Evolutionary conservation across 2,329 filamentous ascomycete genomes (phyloP), one percentile per base, ranked within the genome.

Genomic region (Celoporthe dispersa): DNA sequence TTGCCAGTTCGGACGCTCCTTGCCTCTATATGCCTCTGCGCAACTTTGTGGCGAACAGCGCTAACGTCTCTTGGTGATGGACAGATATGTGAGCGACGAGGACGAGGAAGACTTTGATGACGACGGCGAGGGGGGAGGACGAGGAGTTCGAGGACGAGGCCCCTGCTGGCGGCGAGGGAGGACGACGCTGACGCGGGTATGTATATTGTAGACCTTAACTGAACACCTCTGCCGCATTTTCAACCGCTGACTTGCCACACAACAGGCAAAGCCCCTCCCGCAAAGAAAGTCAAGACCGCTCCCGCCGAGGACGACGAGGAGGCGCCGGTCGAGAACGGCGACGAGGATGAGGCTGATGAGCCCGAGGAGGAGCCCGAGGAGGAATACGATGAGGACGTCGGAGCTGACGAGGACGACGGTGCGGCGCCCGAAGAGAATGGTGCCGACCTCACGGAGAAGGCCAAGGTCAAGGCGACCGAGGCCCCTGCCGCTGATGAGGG

Each of bases 231-330:
- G n/a, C 19, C 39, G 16, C 25, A 3, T 16, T n/a, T 5, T 35
- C 60, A 12, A 31, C 31, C 48, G 31, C 69, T 69, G 19, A 67
- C 39, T 33, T 41, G 4, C 37, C 19, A 14, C 37, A 51, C 28
- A 44, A 12, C 72, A 82, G 79, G 78, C 67, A 77, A 80, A 71
- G 80, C 81, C 67, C 84, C 83, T 64, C 85, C 85, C 51, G 82
- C 81, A 69, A 87, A 87, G 81, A 86, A 85, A 79, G 81, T 81
- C 75, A 87, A 85, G 82, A 85, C 83, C 35, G 78, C 74, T 68
- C 75, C 78, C 31, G 77, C 77, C 35, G 25, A 28, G 53, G 74
- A 67, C 25, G 73, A 69, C 28, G 67, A 74, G 48, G 67, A 74
- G 48, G 74, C 76, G 39, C 75, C 72, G 9, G 72, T 41, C 41